Conservation (phyloP, 75 land plant species). For the Selaginella tamariscina region DNA sequence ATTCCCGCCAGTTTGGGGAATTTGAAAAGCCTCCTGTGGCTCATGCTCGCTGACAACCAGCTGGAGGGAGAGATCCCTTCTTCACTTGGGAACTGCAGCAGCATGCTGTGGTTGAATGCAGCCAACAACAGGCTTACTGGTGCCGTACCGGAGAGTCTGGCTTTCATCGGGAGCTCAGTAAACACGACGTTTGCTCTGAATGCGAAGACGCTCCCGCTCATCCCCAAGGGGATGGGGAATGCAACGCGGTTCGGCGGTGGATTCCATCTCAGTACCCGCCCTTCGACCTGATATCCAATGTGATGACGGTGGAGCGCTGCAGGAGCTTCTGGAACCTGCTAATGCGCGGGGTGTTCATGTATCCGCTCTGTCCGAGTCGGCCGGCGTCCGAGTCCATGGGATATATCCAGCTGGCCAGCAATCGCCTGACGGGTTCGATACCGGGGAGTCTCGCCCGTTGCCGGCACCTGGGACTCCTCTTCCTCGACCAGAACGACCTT, state of each 20-base stretch:
- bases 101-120: not conserved
- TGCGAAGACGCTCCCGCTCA: constrained; percentile 5
- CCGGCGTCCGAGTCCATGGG: constrained; percentile 25
- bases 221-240: constrained; percentile 46
- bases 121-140: not conserved
- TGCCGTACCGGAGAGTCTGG: constrained; percentile 15
- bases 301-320: constrained; percentile 40
- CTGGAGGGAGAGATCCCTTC: constrained; percentile 8
- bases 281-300: constrained; percentile 35
- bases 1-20: constrained; percentile 15
- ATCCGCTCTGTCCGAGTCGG: constrained; percentile 29
- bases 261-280: constrained; percentile 64
- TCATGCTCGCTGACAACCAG: constrained; percentile 10
- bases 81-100: constrained; percentile 14
- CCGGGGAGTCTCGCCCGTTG: constrained; percentile 19
- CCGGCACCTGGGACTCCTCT: constrained; percentile 35
- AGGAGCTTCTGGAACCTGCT: constrained; percentile 38
- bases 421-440: constrained; percentile 35
- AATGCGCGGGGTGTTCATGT: constrained; percentile 33
- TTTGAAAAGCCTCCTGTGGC: constrained; percentile 8
- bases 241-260: constrained; percentile 54
- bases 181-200: constrained; percentile 7
- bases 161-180: constrained; percentile 13
- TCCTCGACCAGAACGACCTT: constrained; percentile 32
- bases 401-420: constrained; percentile 47